Base-by-base conservation (phyloP, 345 rosid species). In the Pistacia vera region DNA sequence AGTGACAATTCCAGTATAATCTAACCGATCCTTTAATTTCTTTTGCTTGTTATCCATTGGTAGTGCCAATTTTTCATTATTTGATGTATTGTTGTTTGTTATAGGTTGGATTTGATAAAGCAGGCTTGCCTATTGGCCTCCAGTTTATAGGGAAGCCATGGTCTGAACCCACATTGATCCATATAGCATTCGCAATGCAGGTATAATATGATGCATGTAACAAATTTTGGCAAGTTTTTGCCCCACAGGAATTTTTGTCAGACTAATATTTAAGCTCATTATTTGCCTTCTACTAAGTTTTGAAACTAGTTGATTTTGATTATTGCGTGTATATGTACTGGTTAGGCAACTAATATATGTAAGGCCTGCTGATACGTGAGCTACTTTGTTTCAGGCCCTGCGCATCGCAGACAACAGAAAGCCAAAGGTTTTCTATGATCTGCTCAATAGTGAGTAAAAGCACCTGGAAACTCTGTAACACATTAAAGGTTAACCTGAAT, bases 101-200 rank as follows among this genome's bases (percentile, higher is more conserved):
- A 63, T 52, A 91, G 97, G 88, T 91, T 59, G 93, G 97, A 81
- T 91, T 90, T 79, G 97, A 91, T 76, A 76, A 76, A 48, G 79
- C 63, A 35, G 91, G 92, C 4, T 68, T 91, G 83, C 97, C 97
- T 4, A 87, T 90, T 44, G 92, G 97, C 36, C 88, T 91, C 49
- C 97, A 91, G 59, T 88, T 91, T 60, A 90, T 88, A 2, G 97
- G 97, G 74, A 88, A 73, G 81, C 97, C 97, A 41, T 91, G 97
- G 97, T 90, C 92, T 30, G 97, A 91, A 56, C 56, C 93, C 16
- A 90, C 90, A 12, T 63, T 91, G 59, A 77, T 91, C 75, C 91
- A 85, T 17, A 66, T 90, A 63, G 92, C 92, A 56, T 81, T 36
- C 64, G 90, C 93, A 61, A 81, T 88, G 86, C 92, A 91, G 97